Conservation (phyloP, 2,329 filamentous ascomycete species). For the Stagonosporopsis vannaccii region DNA sequence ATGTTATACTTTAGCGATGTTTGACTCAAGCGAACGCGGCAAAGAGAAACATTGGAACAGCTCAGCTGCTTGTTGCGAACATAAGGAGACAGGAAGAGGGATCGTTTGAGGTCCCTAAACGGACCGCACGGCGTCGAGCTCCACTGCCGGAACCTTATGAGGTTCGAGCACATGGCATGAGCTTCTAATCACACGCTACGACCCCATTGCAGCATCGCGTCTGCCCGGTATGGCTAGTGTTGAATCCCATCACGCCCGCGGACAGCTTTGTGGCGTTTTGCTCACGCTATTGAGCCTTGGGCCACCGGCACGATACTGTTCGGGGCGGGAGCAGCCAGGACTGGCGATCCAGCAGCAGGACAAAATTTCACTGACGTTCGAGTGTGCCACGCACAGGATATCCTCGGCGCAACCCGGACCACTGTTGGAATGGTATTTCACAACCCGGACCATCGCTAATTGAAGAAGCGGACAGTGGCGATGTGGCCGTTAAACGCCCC, state of each 20-base stretch:
- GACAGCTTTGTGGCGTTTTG: slow-evolving; percentile 4
- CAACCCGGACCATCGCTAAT: neutral
- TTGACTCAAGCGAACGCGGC: slow-evolving; percentile 14
- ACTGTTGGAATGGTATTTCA: neutral
- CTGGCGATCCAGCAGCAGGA: slow-evolving; percentile 1
- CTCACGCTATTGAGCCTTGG: slow-evolving; percentile 20
- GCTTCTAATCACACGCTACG: slow-evolving; percentile 31
- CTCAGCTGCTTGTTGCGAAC: slow-evolving; percentile 10
- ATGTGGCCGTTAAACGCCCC: neutral
- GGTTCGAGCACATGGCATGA: slow-evolving; percentile 26
- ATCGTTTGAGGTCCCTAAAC: slow-evolving; percentile 4
- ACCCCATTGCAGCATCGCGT: slow-evolving; percentile 15
- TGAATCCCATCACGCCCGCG: slow-evolving; percentile 10
- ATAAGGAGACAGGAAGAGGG: slow-evolving; percentile 11
- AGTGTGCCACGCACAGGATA: neutral
- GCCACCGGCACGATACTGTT: slow-evolving; percentile 11
- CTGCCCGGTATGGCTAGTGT: slow-evolving; percentile 19
- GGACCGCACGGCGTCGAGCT: slow-evolving; percentile 13
- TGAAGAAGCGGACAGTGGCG: neutral
- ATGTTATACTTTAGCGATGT: slow-evolving; percentile 11
- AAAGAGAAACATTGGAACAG: slow-evolving; percentile 12
- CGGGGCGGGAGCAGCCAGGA: slow-evolving; percentile 18
- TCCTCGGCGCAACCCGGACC: neutral
- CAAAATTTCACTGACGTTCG: neutral
- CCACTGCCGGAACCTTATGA: slow-evolving; percentile 15